Conservation (phyloP, 768 basidiomycete species). For the Kwoniella mangroviensis region DNA sequence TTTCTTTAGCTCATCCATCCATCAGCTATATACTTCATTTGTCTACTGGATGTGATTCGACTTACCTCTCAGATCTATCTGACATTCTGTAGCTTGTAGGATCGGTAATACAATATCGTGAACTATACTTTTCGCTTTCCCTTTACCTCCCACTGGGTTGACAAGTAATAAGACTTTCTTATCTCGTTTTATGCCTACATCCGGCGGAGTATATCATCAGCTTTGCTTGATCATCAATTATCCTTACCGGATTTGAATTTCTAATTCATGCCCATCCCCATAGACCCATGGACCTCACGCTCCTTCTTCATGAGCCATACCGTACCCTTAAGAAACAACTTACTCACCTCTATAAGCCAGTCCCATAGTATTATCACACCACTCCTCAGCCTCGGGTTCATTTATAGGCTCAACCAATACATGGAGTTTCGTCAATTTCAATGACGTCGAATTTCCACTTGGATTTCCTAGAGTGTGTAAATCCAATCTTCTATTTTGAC, state of each 20-base stretch:
- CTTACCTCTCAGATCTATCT: conserved; percentile 50
- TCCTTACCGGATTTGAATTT: no score
- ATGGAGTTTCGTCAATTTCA: conserved; percentile 41
- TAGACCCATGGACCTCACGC: no score
- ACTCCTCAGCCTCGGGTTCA: conserved; percentile 42
- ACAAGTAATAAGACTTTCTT: conserved; percentile 50
- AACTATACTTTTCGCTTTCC: conserved; percentile 48
- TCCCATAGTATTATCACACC: conserved; percentile 39
- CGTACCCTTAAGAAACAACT: not conserved
- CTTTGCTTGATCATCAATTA: not conserved
- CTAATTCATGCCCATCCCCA: no score
- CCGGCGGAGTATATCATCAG: not conserved
- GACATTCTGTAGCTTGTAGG: conserved; percentile 53
- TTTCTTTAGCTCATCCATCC: conserved; percentile 35
- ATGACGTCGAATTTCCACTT: not conserved
- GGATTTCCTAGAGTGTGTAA: conserved; percentile 35
- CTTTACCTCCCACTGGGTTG: conserved; percentile 58
- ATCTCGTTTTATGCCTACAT: conserved; percentile 38
- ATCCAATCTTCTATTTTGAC: conserved; percentile 37
- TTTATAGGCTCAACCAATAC: conserved; percentile 48
- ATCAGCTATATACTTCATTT: conserved; percentile 8
- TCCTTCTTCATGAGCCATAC: no score
- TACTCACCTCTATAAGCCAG: conserved; percentile 40
- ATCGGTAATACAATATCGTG: conserved; percentile 52
- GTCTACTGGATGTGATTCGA: not conserved